Percentiles rank a stretch among this genome's conserved stretches.
Conservation (phyloP, 2,329 filamentous ascomycete species). For the Stemphylium lycopersici region DNA sequence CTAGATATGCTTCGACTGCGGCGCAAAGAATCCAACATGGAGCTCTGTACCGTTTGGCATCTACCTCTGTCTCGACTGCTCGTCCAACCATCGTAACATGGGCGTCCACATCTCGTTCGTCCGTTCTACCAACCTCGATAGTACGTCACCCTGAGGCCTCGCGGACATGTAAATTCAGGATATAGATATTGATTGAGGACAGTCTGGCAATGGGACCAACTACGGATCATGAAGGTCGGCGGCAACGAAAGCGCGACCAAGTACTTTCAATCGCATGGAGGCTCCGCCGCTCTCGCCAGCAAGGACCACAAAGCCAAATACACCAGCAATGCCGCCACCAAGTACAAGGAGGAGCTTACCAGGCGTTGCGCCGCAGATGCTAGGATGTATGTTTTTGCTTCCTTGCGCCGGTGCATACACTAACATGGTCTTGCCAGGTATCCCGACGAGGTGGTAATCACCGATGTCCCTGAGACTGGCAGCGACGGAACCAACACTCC, state of each 20-base stretch:
- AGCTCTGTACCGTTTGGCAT: slow-evolving; percentile 96
- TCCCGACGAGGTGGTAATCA: slow-evolving; percentile 83
- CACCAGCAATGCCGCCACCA: slow-evolving; percentile 86
- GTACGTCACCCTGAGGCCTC: slow-evolving; percentile 61
- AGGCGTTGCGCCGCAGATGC: slow-evolving; percentile 82
- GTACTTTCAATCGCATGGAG: slow-evolving; percentile 96
- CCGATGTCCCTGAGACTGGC: slow-evolving; percentile 66
- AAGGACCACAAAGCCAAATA: slow-evolving; percentile 98
- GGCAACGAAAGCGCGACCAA: slow-evolving; percentile 98
- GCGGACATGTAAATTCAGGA: slow-evolving; percentile 55
- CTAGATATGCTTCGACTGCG: slow-evolving; percentile 97
- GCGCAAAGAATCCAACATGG: slow-evolving; percentile 97
- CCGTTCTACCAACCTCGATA: slow-evolving; percentile 95
- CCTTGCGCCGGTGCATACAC: not conserved
- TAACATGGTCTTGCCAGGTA: slow-evolving; percentile 62
- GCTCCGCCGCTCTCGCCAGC: slow-evolving; percentile 89
- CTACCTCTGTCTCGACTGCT: slow-evolving; percentile 97
- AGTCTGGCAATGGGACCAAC: slow-evolving; percentile 97
- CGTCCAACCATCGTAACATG: slow-evolving; percentile 93
- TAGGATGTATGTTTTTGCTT: slow-evolving; percentile 68
- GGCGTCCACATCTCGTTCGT: slow-evolving; percentile 99
- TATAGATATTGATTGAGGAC: slow-evolving; percentile 35
- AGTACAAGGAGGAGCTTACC: slow-evolving; percentile 98
- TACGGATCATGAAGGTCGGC: slow-evolving; percentile 96
- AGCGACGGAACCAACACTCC: slow-evolving; percentile 74